Evolutionary conservation across 495 filamentous ascomycete species (phyloP).

Genomic region (Penicillium ochrochloron): DNA sequence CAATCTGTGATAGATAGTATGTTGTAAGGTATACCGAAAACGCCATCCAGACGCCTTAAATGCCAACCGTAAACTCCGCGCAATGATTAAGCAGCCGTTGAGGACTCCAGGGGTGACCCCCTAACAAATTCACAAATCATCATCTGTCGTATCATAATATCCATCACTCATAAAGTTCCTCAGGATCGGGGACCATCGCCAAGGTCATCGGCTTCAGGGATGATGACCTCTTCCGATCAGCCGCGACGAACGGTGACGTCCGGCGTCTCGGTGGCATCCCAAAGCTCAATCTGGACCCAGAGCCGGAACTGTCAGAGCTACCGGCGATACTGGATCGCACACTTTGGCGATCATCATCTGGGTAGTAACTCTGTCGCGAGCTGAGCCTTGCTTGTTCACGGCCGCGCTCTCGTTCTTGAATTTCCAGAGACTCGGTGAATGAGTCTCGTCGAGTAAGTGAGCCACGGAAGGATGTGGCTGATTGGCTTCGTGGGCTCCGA

Average conservation of each 20-base stretch:
- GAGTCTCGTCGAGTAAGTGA: slow-evolving; percentile 21
- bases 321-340: slow-evolving; percentile 10
- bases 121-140: slow-evolving; percentile 11
- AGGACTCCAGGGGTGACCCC: background rate
- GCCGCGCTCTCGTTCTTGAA: slow-evolving; percentile 2
- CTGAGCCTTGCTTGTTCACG: slow-evolving; percentile 7
- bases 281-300: slow-evolving; percentile 6
- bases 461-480: slow-evolving; percentile 21
- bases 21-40: background rate
- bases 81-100: slow-evolving; percentile 17
- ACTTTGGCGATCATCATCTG: slow-evolving; percentile 24
- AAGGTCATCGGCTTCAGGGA: slow-evolving; percentile 40
- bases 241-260: slow-evolving; percentile 24
- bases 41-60: slow-evolving; percentile 13
- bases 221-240: slow-evolving; percentile 34
- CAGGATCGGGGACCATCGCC: slow-evolving; percentile 49
- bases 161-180: slow-evolving; percentile 45
- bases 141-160: background rate
- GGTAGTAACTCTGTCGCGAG: slow-evolving; percentile 6
- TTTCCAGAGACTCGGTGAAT: slow-evolving; percentile 13
- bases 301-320: slow-evolving; percentile 13
- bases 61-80: slow-evolving; percentile 21
- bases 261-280: slow-evolving; percentile 23
- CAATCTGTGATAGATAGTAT: slow-evolving; percentile 9
- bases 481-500: slow-evolving; percentile 24